These are phyloP conservation scores for Pelargonium myrrhifolium DNA, from an alignment of 441 rosid species.

Conservation along the genomic window DNA sequence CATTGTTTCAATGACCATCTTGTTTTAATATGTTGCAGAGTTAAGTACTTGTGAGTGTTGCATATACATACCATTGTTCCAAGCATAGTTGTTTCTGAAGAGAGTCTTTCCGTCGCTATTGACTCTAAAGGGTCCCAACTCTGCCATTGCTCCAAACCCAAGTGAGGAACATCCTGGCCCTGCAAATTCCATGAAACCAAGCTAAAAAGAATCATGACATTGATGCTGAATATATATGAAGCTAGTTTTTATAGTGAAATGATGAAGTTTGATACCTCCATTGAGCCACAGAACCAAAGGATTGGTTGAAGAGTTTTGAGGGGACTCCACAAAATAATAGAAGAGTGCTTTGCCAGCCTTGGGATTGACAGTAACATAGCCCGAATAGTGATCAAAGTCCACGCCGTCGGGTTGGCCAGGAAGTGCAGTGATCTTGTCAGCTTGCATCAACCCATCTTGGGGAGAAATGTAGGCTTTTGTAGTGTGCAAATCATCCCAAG, in stretches of 20 bases:
- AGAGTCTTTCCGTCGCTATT: constrained; percentile 31
- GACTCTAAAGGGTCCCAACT: constrained; percentile 39
- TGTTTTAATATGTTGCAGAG: too few relatives aligned
- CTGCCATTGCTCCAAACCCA: constrained; percentile 40
- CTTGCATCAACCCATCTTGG: constrained; percentile 26
- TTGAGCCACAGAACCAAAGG: constrained; percentile 41
- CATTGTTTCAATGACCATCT: too few relatives aligned
- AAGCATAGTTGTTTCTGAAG: constrained; percentile 25
- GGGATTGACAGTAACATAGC: constrained; percentile 36
- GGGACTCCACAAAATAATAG: constrained; percentile 37
- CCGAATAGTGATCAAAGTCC: constrained; percentile 36
- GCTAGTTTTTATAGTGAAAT: neutral
- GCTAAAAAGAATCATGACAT: too few relatives aligned
- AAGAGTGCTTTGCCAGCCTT: constrained; percentile 31
- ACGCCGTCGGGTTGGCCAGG: constrained; percentile 39
- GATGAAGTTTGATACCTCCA: constrained; percentile 26
- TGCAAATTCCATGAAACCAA: constrained; percentile 6
- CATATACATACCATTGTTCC: constrained; percentile 30
- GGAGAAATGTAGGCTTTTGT: neutral
- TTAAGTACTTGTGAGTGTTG: neutral
- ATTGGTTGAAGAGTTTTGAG: constrained; percentile 29
- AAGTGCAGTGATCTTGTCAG: constrained; percentile 27
- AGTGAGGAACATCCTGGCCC: constrained; percentile 48
- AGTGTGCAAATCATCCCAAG: constrained; percentile 14
- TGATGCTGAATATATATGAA: neutral